Conservation (phyloP, 148 eudicot genomes). For the Mesembryanthemum crystallinum region DNA sequence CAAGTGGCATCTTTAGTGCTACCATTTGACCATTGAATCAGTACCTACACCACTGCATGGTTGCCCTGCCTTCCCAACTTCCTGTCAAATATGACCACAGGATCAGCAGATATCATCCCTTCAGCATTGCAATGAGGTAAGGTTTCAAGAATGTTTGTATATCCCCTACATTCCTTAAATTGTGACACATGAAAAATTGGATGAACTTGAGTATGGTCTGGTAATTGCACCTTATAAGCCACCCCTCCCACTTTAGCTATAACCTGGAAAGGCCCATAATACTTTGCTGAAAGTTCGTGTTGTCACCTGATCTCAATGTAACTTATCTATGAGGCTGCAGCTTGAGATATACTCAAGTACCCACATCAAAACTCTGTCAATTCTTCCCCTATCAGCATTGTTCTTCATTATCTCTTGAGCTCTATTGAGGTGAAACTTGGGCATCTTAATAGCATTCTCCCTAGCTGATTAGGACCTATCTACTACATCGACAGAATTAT, state of each 20-base stretch:
- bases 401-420: background rate
- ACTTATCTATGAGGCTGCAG: background rate
- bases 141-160: background rate
- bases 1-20: background rate
- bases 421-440: background rate
- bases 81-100: background rate
- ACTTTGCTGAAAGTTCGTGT: background rate
- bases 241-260: background rate
- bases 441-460: background rate
- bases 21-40: background rate
- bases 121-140: background rate
- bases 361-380: background rate
- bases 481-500: background rate
- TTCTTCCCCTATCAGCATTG: background rate
- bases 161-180: background rate
- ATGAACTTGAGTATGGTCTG: background rate
- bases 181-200: background rate
- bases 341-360: background rate
- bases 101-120: background rate
- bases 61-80: background rate
- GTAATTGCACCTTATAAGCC: background rate
- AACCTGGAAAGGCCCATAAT: background rate
- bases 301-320: no score
- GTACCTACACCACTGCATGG: background rate
- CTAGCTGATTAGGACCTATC: background rate